These are phyloP conservation scores for Cladosporium sp. DNA, from an alignment of 2,329 filamentous ascomycete species.

Conservation along the genomic window DNA sequence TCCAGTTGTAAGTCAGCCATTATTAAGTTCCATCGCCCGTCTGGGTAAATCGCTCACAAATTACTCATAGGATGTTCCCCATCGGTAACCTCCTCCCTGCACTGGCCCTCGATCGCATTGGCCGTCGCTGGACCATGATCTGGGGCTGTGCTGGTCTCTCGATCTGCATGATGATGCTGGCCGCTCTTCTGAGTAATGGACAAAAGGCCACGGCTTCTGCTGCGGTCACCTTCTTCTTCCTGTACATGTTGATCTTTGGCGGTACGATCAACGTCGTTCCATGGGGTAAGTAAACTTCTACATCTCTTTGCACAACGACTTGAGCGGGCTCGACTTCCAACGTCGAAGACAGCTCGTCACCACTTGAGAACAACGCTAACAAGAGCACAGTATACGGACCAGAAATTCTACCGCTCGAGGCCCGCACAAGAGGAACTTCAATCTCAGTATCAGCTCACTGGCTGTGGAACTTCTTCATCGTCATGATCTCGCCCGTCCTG, in stretches of 20 bases:
- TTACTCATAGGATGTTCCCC: constrained; percentile 36
- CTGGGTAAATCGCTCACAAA: background rate
- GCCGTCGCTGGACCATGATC: constrained; percentile 33
- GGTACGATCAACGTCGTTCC: constrained; percentile 30
- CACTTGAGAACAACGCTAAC: background rate
- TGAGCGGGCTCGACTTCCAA: background rate
- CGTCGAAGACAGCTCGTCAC: background rate
- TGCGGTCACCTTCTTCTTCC: constrained; percentile 51
- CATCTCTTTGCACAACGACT: constrained; percentile 3
- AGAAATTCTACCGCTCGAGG: constrained; percentile 53
- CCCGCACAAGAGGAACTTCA: constrained; percentile 50
- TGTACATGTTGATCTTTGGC: constrained; percentile 37
- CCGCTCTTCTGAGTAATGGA: constrained; percentile 45
- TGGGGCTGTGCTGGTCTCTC: constrained; percentile 28
- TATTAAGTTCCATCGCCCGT: too few relatives aligned
- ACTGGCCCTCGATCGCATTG: constrained; percentile 45
- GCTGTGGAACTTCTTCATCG: constrained; percentile 53
- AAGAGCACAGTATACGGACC: constrained; percentile 46
- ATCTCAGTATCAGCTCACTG: constrained; percentile 49
- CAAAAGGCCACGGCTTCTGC: constrained; percentile 44
- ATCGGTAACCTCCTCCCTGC: constrained; percentile 47
- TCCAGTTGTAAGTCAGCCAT: constrained; percentile 27
- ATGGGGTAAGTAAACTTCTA: constrained; percentile 23
- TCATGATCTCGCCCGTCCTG: constrained; percentile 52
- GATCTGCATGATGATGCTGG: constrained; percentile 41